Evolutionary conservation across 2,329 filamentous ascomycete species (phyloP).

Genomic region (Fusarium albosuccineum): DNA sequence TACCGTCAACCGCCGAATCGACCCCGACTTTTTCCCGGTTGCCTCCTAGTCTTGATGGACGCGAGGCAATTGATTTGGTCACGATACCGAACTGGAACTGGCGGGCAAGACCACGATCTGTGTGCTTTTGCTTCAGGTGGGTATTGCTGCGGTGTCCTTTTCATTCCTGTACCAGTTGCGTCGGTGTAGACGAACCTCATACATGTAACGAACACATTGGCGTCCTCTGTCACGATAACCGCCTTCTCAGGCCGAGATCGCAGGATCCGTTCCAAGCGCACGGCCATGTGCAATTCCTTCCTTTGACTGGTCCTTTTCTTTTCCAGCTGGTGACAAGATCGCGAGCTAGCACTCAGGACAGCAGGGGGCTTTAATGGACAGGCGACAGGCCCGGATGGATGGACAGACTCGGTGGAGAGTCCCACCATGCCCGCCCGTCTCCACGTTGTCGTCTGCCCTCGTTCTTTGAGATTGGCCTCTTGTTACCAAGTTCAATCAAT

Average conservation of each 20-base stretch:
- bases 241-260: slow-evolving; percentile 1
- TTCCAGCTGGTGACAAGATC: slow-evolving; percentile 34
- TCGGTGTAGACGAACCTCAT: background rate
- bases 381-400: slow-evolving; percentile 22
- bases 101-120: slow-evolving; percentile 20
- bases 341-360: slow-evolving; percentile 6
- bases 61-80: background rate
- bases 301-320: slow-evolving; percentile 1
- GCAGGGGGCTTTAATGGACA: slow-evolving; percentile 36
- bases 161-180: too few relatives aligned
- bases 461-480: background rate
- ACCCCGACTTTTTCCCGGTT: slow-evolving; percentile 13
- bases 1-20: background rate
- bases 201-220: too few relatives aligned
- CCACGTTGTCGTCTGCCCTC: background rate
- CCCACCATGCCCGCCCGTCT: slow-evolving; percentile 20
- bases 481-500: background rate
- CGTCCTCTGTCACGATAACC: background rate
- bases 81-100: slow-evolving; percentile 2
- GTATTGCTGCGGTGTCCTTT: background rate
- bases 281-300: background rate
- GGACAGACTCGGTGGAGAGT: slow-evolving; percentile 22
- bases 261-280: background rate
- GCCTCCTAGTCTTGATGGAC: slow-evolving; percentile 4
- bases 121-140: background rate